Base-by-base conservation (phyloP, 208 protist genomes). In the Leishmania tarentolae region DNA sequence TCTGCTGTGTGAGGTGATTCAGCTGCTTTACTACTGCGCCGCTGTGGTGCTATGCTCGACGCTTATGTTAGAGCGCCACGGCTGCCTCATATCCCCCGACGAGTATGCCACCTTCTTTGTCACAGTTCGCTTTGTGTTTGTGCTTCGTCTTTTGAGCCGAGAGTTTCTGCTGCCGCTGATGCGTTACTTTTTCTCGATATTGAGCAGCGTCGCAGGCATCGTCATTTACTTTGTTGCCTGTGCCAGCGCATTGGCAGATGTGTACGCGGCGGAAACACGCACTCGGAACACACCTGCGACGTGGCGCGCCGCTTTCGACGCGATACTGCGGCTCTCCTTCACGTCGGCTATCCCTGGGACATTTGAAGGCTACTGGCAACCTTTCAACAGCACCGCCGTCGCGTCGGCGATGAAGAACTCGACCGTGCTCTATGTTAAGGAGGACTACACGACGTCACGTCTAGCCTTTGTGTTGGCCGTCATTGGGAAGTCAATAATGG, bases 21-120 rank as follows among this genome's bases (percentile, higher is more conserved):
- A 94, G 79, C 78, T 93, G 8, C 61, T 96, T 17, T 96, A 93
- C 79, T 96, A 93, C 86, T 82, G 81, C 70, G 80, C 91, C 21
- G 84, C 85, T 19, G 35, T 93, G 15, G 86, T 88, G 8, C 69
- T 96, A 28, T 80, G 81, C 66, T 70, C 86, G n/a, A 88, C 88
- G n/a, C 82, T 94, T 56, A 76, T 96, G 3, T 57, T 84, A 17
- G 92, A 96, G 72, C 42, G 76, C 1, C 61, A 79, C 40, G 11
- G 76, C 53, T 92, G 84, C 78, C 74, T 94, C 44, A 87, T 96
- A 46, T 81, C 77, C 5, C 84, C 90, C 13, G 82, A 90, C 11
- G 59, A 76, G 40, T 94, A 94, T 79, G 86, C 92, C 9, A 84
- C 87, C 17, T 92, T 81, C 74, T 92, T 96, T 73, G 84, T 96